Evolutionary conservation across 345 rosid species (phyloP), one percentile per base, ranked within the genome.

Genomic region (Acer saccharum): DNA sequence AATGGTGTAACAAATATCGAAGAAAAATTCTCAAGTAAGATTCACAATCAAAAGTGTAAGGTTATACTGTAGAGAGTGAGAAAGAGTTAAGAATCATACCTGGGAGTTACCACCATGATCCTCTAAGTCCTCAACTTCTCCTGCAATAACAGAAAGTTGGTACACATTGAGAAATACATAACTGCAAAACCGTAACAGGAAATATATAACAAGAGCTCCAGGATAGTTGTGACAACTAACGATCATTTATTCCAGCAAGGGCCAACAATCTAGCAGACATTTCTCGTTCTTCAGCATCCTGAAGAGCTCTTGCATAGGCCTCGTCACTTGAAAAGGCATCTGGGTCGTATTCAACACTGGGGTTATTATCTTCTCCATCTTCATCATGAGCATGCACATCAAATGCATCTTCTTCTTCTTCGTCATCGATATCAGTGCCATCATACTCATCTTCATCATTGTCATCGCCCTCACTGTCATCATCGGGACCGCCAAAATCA

Each of bases 221-320:
- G 66, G 57, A 25, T 39, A 60, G 73, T 66, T 77, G 60, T 55
- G 67, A 72, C 71, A 23, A 84, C 92, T 84, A 64, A 90, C 94
- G 79, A 23, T 86, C 93, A 79, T 81, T 81, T 35, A 97, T 83
- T 65, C 92, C 92, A 68, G 96, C 79, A 73, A 91, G 89, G 60
- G 98, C 94, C 44, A 92, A 83, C 83, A 97, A 75, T 80, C 95
- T 89, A 76, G 91, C 90, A 68, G 93, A 84, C 94, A 94, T 86
- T 29, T 90, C 95, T 72, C 96, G 88, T 79, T 94, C 98, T 82
- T 94, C 99, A 74, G 92, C 92, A 76, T 94, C 98, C 86, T 93
- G 99, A 60, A 94, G 82, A 43, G 98, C 98, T 86, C 98, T 90
- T 32, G 98, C 98, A 84, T 85, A 94, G 0, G 96, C 92, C 85